A percentile compares a stretch with the other conserved stretches of the same genome.
Conservation (phyloP, 495 filamentous ascomycete genomes). For the Recurvomyces mirabilis region DNA sequence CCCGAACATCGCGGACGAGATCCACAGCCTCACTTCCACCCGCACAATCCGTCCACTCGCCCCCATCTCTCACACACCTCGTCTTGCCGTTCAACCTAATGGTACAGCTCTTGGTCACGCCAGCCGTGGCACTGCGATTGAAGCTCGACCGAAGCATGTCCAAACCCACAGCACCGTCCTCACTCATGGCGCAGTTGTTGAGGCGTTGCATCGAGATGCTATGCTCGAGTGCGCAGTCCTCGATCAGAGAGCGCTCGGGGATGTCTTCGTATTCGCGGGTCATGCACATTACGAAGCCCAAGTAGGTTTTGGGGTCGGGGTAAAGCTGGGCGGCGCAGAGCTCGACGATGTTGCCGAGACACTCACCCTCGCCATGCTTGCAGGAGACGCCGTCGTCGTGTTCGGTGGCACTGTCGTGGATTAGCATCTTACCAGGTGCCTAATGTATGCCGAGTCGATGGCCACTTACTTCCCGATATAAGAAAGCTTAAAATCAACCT, state of each 20-base stretch:
- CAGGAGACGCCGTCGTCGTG: constrained; percentile 58
- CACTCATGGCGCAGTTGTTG: constrained; percentile 65
- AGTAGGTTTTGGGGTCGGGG: constrained; percentile 68
- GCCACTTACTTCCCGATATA: constrained; percentile 68
- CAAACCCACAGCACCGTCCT: constrained; percentile 49
- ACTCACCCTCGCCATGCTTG: constrained; percentile 82
- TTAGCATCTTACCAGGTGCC: constrained; percentile 1
- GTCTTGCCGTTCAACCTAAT: constrained; percentile 58
- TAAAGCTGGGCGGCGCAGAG: constrained; percentile 77
- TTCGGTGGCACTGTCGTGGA: constrained; percentile 23
- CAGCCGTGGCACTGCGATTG: constrained; percentile 50
- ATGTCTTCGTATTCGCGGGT: constrained; percentile 60
- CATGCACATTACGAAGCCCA: constrained; percentile 87
- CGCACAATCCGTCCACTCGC: constrained; percentile 70
- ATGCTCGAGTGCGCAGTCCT: constrained; percentile 80
- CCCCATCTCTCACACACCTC: constrained; percentile 76
- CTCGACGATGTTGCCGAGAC: constrained; percentile 86
- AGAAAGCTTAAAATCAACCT: constrained; percentile 82
- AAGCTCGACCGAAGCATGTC: constrained; percentile 67
- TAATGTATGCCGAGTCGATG: not conserved
- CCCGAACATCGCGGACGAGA: constrained; percentile 62
- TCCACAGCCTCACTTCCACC: constrained; percentile 56
- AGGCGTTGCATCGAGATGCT: constrained; percentile 73
- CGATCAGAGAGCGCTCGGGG: constrained; percentile 58
- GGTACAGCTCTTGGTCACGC: constrained; percentile 77